Percentiles rank a stretch among this genome's conserved stretches.
phyloP scores from a whole-genome alignment of 495 filamentous ascomycete genomes.

The Aspergillus indologenus region DNA sequence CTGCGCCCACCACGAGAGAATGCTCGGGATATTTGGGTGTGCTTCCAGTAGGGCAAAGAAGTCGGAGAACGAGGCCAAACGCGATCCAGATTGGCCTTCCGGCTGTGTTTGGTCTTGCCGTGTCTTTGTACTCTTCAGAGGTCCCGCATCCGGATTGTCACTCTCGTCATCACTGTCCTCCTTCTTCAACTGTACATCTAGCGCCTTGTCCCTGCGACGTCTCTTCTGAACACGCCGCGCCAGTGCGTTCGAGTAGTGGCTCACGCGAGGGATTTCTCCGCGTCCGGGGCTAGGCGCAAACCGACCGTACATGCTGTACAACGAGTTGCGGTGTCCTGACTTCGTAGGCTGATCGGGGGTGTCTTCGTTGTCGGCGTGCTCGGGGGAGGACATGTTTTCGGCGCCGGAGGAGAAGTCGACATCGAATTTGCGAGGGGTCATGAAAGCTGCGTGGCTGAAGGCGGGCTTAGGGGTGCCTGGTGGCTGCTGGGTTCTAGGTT shows the following conservation, averaged over 20 bases:
- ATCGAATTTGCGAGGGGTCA: conserved; percentile 72
- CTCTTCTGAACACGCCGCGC: conserved; percentile 53
- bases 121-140: conserved; percentile 27
- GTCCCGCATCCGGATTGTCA: conserved; percentile 50
- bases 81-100: conserved; percentile 14
- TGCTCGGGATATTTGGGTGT: conserved; percentile 81
- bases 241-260: conserved; percentile 51
- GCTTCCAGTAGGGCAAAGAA: conserved; percentile 68
- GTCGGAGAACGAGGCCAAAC: conserved; percentile 45
- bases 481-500: conserved; percentile 28
- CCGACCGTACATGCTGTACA: conserved; percentile 42
- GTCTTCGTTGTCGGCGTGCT: conserved; percentile 65
- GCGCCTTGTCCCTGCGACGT: conserved; percentile 44
- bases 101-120: conserved; percentile 17
- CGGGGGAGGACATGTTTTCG: conserved; percentile 75
- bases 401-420: conserved; percentile 72
- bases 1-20: conserved; percentile 82
- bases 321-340: conserved; percentile 45
- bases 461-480: conserved; percentile 31
- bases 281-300: conserved; percentile 53
- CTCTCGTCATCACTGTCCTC: conserved; percentile 48
- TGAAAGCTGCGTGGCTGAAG: conserved; percentile 71
- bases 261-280: conserved; percentile 53
- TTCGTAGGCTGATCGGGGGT: conserved; percentile 59
- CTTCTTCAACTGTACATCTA: conserved; percentile 42